These are phyloP conservation scores for Phalaenopsis aphrodite DNA, from an alignment of 106 monocot species.

Conservation along the genomic window DNA sequence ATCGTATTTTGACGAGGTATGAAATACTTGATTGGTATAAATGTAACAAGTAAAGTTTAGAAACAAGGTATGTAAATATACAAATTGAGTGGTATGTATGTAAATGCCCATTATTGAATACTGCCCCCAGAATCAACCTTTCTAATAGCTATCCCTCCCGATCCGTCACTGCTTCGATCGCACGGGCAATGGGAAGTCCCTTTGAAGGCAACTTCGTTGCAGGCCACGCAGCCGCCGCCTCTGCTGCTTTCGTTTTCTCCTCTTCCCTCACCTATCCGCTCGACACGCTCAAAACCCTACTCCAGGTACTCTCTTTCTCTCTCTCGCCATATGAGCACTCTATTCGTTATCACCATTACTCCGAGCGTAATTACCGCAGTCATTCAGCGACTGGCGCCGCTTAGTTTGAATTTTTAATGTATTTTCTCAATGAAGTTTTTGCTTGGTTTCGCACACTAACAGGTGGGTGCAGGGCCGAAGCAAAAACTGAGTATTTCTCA, in stretches of 20 bases:
- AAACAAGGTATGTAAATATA: too few relatives aligned
- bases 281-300: slow-evolving; percentile 86
- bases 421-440: not conserved
- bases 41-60: too few relatives aligned
- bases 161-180: not conserved
- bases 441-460: not conserved
- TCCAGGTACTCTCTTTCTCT: slow-evolving; percentile 44
- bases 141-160: not conserved
- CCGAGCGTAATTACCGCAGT: not conserved
- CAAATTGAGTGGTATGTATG: too few relatives aligned
- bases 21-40: too few relatives aligned
- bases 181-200: slow-evolving; percentile 28
- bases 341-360: not conserved
- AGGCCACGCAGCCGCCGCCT: slow-evolving; percentile 56
- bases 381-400: not conserved
- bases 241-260: slow-evolving; percentile 35
- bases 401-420: not conserved
- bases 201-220: slow-evolving; percentile 45
- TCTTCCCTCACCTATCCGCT: slow-evolving; percentile 64
- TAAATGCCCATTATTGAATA: too few relatives aligned
- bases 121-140: too few relatives aligned
- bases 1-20: too few relatives aligned
- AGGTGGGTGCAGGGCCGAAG: slow-evolving; percentile 50
- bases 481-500: slow-evolving; percentile 41
- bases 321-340: not conserved